A percentile compares a stretch with the other conserved stretches of the same genome.
Evolutionary conservation across 1,284 basidiomycete genomes (phyloP).

Genomic region (Tremellales sp.): DNA sequence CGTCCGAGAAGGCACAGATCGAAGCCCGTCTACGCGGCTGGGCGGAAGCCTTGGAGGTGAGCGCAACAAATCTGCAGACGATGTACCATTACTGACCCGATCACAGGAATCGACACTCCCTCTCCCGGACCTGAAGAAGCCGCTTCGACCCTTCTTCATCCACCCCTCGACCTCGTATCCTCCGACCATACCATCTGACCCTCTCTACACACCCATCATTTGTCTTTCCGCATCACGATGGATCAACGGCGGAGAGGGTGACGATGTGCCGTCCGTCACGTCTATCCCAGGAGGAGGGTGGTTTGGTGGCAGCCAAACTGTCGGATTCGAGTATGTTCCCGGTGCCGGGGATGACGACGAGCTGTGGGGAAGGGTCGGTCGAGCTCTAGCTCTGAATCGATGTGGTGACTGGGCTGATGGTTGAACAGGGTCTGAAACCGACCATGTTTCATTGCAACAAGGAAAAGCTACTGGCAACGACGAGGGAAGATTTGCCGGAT

Average conservation of each 20-base stretch:
- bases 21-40: constrained; percentile 72
- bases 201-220: constrained; percentile 43
- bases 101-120: constrained; percentile 40
- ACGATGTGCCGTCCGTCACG: constrained; percentile 34
- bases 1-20: constrained; percentile 45
- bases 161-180: constrained; percentile 37
- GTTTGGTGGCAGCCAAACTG: constrained; percentile 20
- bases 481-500: constrained; percentile 35
- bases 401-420: constrained; percentile 3
- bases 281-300: neutral
- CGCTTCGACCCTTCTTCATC: constrained; percentile 48
- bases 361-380: constrained; percentile 45
- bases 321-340: constrained; percentile 48
- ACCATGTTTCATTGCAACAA: constrained; percentile 36
- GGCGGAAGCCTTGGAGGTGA: constrained; percentile 62
- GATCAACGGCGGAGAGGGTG: constrained; percentile 20
- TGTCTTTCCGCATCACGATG: constrained; percentile 47
- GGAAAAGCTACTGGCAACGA: constrained; percentile 21
- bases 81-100: neutral
- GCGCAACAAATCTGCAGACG: constrained; percentile 1
- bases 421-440: constrained; percentile 38
- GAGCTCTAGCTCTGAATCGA: neutral
- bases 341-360: constrained; percentile 51
- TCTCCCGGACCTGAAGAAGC: constrained; percentile 36
- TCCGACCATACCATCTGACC: constrained; percentile 23